Base-by-base conservation (phyloP, 2,329 filamentous ascomycete genomes). In the Colletotrichum godetiae region DNA sequence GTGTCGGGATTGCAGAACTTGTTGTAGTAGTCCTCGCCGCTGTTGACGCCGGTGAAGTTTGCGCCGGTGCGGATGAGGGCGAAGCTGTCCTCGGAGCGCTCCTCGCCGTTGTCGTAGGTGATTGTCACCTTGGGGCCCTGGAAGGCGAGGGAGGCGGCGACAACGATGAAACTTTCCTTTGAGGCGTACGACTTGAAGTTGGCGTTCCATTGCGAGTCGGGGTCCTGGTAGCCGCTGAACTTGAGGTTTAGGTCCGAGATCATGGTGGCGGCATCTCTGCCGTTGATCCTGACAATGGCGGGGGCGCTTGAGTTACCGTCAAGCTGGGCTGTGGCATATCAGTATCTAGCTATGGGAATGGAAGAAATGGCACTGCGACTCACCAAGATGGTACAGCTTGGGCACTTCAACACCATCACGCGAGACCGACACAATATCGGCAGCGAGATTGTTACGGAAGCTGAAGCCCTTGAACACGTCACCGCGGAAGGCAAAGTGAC, bases 401-500 rank as follows among this genome's bases (percentile, higher is more conserved):
- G 91, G 91, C 12, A 90, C 78, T 66, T 87, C 85, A 22, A 84
- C 79, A n/a, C 91, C 91, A 77, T 93, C 90, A 4, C 81, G 76
- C 2, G 90, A 92, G 8, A 92, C 85, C 0, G 91, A 92, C 0
- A 92, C 89, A 0, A 93, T 77, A 22, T 82, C 80, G 7, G 68
- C 24, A 1, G 78, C 78, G 7, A 83, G 73, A 4, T 64, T 72
- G 42, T 81, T 83, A 77, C 63, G 84, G 82, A 76, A 87, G 78
- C 31, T 82, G 58, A 91, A 90, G 0, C 88, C 84, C 55, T 84
- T 86, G 15, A 91, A 84, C 5, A 86, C 82, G 75, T 90, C 88
- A 3, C 89, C 88, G 15, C 86, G 81, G 77, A 87, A 91, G 2
- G 84, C 81, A 63, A 92, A 91, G 77, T 94, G 92, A 1, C 91